Evolutionary conservation across 2,329 filamentous ascomycete genomes (phyloP), one percentile per base, ranked within the genome.

Genomic region (Scytalidium sp.): DNA sequence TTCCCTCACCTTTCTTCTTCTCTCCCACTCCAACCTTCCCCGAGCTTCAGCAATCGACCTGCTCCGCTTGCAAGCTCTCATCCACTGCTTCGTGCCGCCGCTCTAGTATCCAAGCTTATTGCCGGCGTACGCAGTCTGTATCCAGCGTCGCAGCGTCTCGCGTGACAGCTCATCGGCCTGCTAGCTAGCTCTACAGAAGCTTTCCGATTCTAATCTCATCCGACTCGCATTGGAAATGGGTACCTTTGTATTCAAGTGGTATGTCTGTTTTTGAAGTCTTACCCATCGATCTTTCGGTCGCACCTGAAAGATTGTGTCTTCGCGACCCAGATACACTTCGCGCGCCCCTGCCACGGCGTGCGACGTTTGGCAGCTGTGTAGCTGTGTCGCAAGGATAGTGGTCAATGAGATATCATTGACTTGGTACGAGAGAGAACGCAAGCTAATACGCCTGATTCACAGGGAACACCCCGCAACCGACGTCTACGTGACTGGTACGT

Each of bases 401-500:
- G 32, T 36, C 4, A n/a, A 36, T 36, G 15, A 4, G 21, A 4
- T 13, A 7, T 25, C 15, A 13, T n/a, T 6, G 9, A 22, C 15
- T 19, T 22, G 42, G 10, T 19, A 10, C 19, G 11, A 29, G 32
- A 8, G 3, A n/a, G 46, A 39, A 22, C 21, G 17, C 13, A 19
- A 29, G 50, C 54, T 55, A 46, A 57, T 54, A 56, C 58, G 55
- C 53, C 52, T 53, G 51, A 51, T 47, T 51, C 46, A 60, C 72
- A 97, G 93, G 93, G 83, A 87, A 66, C 85, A 94, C 69, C 76
- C 84, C 61, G 92, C 84, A 61, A 90, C 88, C 67, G 80, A 85
- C 60, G 93, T 97, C 69, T 93, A 87, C 71, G 94, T 97, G 61
- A 97, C 93, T 39, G 94, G 94, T 67, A 93, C 89, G 56, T 97